These are phyloP conservation scores for Scheffersomyces quercinus DNA, from an alignment of 1,139 yeast genomes.

Conservation along the genomic window DNA sequence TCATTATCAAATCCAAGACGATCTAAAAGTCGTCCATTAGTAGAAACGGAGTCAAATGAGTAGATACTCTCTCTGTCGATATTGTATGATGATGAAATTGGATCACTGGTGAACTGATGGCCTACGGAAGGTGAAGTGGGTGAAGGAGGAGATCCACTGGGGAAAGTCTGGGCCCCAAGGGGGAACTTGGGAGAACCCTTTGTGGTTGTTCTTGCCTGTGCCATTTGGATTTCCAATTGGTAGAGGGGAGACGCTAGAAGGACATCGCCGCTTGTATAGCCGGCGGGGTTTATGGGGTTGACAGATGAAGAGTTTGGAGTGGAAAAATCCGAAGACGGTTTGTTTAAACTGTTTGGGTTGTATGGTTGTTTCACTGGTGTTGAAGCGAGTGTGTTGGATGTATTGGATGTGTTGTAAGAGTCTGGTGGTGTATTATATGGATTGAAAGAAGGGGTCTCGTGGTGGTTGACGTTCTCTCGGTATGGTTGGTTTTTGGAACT, in stretches of 20 bases:
- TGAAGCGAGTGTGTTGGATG: too few relatives aligned
- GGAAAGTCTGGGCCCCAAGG: slow-evolving; percentile 3
- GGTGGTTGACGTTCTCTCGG: too few relatives aligned
- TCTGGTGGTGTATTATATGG: too few relatives aligned
- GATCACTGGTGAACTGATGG: slow-evolving; percentile 1
- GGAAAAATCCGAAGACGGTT: too few relatives aligned
- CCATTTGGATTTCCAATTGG: background rate
- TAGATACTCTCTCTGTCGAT: slow-evolving; percentile 37
- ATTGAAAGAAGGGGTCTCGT: too few relatives aligned
- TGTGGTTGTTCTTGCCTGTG: background rate
- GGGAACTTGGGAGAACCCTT: background rate
- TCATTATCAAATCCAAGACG: slow-evolving; percentile 29
- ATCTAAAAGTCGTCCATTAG: slow-evolving; percentile 44
- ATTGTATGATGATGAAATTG: background rate
- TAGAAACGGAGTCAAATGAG: slow-evolving; percentile 48
- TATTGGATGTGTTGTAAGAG: too few relatives aligned
- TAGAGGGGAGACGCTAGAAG: background rate
- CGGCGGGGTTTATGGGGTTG: background rate
- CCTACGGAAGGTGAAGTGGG: slow-evolving; percentile 1
- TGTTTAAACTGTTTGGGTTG: too few relatives aligned
- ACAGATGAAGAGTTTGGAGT: too few relatives aligned
- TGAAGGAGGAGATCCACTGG: slow-evolving; percentile 5
- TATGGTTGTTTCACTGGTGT: too few relatives aligned
- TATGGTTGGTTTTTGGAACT: too few relatives aligned
- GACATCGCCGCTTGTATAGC: background rate